These are phyloP conservation scores for Podaxis sp. DNA, from an alignment of 768 basidiomycete species.

Conservation along the genomic window DNA sequence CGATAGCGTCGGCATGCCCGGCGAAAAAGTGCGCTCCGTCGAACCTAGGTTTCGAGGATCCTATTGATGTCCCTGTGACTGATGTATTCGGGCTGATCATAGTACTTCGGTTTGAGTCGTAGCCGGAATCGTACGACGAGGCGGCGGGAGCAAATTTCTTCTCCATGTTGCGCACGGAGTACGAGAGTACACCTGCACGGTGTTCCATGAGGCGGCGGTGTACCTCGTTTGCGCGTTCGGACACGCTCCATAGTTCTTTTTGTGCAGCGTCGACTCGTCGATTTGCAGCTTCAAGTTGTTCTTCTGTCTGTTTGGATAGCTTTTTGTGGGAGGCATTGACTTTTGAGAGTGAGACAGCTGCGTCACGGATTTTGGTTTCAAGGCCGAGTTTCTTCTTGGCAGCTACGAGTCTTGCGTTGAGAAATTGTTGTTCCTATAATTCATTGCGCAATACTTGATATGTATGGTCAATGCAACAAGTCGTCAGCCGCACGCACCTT, in stretches of 20 bases:
- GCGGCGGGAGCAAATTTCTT: slow-evolving; percentile 36
- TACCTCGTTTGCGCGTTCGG: slow-evolving; percentile 60
- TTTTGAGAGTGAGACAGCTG: slow-evolving; percentile 69
- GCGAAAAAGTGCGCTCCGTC: slow-evolving; percentile 85
- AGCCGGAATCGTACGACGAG: slow-evolving; percentile 45
- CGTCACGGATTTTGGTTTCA: slow-evolving; percentile 87
- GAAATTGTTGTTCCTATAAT: slow-evolving; percentile 66
- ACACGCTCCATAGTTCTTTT: slow-evolving; percentile 65
- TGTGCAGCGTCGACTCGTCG: slow-evolving; percentile 67
- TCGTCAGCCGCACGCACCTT: slow-evolving; percentile 30
- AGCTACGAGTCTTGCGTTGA: slow-evolving; percentile 61
- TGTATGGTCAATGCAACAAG: neutral
- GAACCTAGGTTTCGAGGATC: slow-evolving; percentile 55
- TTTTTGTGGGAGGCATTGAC: slow-evolving; percentile 58
- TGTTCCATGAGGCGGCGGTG: slow-evolving; percentile 70
- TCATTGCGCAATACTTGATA: slow-evolving; percentile 3
- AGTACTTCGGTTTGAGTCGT: slow-evolving; percentile 46
- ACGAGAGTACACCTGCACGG: slow-evolving; percentile 75
- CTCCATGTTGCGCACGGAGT: slow-evolving; percentile 66
- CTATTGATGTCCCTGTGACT: slow-evolving; percentile 33
- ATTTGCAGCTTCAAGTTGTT: slow-evolving; percentile 72
- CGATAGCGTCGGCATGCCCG: slow-evolving; percentile 66
- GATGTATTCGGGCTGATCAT: slow-evolving; percentile 38
- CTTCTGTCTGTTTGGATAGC: slow-evolving; percentile 59
- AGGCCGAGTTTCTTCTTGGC: slow-evolving; percentile 70